phyloP scores from a whole-genome alignment of 495 filamentous ascomycete species.

The Penicillium longicatenatum region DNA sequence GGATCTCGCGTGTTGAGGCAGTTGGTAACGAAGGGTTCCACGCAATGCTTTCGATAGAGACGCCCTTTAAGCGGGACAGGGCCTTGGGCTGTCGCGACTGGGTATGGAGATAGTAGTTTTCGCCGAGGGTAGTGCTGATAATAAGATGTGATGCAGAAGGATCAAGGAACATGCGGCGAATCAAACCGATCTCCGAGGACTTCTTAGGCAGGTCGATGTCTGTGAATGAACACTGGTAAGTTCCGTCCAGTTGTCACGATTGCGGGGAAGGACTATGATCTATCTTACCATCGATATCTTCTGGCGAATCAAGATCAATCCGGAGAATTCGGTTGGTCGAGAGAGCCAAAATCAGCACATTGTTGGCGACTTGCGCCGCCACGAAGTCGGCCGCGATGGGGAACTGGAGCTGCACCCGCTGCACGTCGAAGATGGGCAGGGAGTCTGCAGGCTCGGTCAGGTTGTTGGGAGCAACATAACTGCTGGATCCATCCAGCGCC shows the following conservation, averaged over 20 bases:
- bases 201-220: conserved; percentile 98
- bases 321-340: conserved; percentile 86
- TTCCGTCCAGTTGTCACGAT: conserved; percentile 20
- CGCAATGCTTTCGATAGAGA: conserved; percentile 83
- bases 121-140: conserved; percentile 85
- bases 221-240: conserved; percentile 35
- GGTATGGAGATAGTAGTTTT: conserved; percentile 97
- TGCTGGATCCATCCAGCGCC: conserved; percentile 55
- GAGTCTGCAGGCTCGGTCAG: conserved; percentile 62
- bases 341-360: conserved; percentile 88
- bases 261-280: conserved; percentile 13
- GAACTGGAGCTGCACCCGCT: conserved; percentile 89
- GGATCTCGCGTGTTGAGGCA: conserved; percentile 91
- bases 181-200: conserved; percentile 83
- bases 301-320: conserved; percentile 90
- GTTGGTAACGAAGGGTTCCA: conserved; percentile 99
- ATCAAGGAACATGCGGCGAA: conserved; percentile 94
- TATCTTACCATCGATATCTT: conserved; percentile 87
- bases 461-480: conserved; percentile 56
- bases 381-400: conserved; percentile 90
- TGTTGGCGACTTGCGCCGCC: conserved; percentile 94
- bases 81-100: conserved; percentile 86
- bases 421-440: conserved; percentile 89
- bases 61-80: conserved; percentile 79
- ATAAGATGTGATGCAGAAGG: conserved; percentile 93